phyloP scores from a whole-genome alignment of 352 stramenopile species.

The Phytophthora pseudosyringae region DNA sequence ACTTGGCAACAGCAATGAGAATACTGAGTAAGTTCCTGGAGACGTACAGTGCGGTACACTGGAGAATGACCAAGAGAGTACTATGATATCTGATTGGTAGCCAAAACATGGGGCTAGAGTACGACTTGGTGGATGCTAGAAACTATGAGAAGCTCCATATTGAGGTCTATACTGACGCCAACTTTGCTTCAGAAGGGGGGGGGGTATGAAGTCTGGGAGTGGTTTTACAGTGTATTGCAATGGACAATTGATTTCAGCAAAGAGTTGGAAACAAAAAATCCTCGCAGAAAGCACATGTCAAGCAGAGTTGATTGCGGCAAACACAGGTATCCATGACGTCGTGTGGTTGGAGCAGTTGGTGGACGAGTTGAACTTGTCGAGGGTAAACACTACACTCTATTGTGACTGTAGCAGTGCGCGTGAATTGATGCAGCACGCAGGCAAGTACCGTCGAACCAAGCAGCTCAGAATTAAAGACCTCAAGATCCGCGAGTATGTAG shows the following conservation, averaged over 20 bases:
- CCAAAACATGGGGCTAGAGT: constrained; percentile 15
- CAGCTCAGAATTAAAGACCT: constrained; percentile 20
- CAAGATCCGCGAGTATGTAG: constrained; percentile 1
- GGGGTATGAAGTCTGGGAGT: constrained; percentile 14
- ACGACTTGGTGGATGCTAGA: constrained; percentile 23
- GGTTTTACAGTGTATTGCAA: constrained; percentile 17
- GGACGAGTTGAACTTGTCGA: constrained; percentile 17
- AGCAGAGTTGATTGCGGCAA: constrained; percentile 19
- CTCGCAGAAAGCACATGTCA: constrained; percentile 17
- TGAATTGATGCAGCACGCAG: constrained; percentile 22
- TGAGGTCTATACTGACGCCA: constrained; percentile 22
- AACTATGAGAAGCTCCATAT: constrained; percentile 19
- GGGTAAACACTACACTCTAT: background rate
- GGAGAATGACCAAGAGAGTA: constrained; percentile 7
- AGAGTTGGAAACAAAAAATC: constrained; percentile 21
- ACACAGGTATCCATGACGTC: constrained; percentile 1
- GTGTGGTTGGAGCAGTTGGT: constrained; percentile 20
- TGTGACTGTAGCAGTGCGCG: constrained; percentile 24
- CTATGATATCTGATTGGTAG: constrained; percentile 9
- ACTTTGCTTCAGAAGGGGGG: constrained; percentile 13
- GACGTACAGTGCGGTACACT: constrained; percentile 2
- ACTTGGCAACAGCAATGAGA: constrained; percentile 12
- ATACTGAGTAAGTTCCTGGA: constrained; percentile 13
- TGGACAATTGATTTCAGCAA: constrained; percentile 19
- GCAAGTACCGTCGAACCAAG: constrained; percentile 20